Evolutionary conservation across 441 rosid genomes (phyloP), one percentile per base, ranked within the genome.

Genomic region (Manihot esculenta): DNA sequence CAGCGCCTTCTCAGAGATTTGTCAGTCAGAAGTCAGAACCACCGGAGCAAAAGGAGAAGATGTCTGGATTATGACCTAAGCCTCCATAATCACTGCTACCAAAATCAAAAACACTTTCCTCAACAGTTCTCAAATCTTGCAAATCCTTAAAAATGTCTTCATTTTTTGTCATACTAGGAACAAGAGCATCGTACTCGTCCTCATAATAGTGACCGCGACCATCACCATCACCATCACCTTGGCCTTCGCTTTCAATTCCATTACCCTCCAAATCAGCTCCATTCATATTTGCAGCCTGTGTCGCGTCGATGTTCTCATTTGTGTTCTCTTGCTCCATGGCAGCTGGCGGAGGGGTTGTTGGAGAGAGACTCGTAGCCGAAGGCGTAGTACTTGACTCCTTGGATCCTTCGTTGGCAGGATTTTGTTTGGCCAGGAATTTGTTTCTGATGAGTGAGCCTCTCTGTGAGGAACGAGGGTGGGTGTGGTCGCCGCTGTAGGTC

Each of bases 401-500:
- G n/a, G n/a, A n/a, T n/a, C n/a, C n/a, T n/a, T 68, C 71, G 49
- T 65, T 72, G 1, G 42, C 48, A 8, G 72, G 49, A 51, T 66
- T 78, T 57, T 54, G 84, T 8, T 5, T 7, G 7, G 62, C 48
- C 8, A 84, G 56, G 41, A 78, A 58, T 75, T 88, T 92, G 83
- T 72, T 87, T 13, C 97, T 82, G 14, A 92, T 85, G 44, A 91
- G 94, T 30, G 98, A 89, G 80, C 84, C 89, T 76, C 94, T 88
- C 78, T 91, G 93, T 38, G 89, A 85, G 0, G 99, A 96, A 44
- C 75, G 89, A 17, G 97, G 92, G 72, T 92, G 98, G 38, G 80
- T 81, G 77, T 94, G 99, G 45, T 94, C 97, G 49, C 93, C 96
- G 51, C 91, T 79, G 84, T 87, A 91, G 70, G 84, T 84, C 26